A percentile compares a stretch with the other conserved stretches of the same genome.
These are phyloP conservation scores for Colletotrichum eleusines DNA, from an alignment of 2,329 filamentous ascomycete genomes.

Conservation along the genomic window DNA sequence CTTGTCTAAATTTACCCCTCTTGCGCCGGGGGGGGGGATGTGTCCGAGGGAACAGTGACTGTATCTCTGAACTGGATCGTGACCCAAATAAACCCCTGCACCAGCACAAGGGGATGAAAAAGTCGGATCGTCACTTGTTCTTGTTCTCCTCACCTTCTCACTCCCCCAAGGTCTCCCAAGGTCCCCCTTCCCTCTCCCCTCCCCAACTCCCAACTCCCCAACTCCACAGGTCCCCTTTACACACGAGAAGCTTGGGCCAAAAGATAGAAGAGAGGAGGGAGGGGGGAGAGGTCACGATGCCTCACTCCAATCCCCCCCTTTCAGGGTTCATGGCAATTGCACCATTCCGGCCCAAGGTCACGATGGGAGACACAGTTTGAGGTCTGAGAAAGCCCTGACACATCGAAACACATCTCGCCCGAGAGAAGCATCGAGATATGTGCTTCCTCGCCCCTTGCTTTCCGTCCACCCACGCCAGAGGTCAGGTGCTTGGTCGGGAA, in stretches of 20 bases:
- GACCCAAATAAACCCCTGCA: slow-evolving; percentile 26
- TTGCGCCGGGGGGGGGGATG: neutral
- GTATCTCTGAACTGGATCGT: slow-evolving; percentile 18
- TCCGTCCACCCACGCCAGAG: neutral
- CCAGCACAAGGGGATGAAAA: slow-evolving; percentile 30
- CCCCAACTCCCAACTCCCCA: no score
- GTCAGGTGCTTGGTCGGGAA: neutral
- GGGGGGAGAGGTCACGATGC: slow-evolving; percentile 32
- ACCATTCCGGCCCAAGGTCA: slow-evolving; percentile 36
- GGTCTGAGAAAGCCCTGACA: slow-evolving; percentile 9
- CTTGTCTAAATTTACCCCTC: slow-evolving; percentile 24
- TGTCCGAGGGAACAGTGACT: neutral
- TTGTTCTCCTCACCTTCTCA: slow-evolving; percentile 17
- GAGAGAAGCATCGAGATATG: neutral
- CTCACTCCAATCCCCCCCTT: slow-evolving; percentile 19
- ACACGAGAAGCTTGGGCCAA: slow-evolving; percentile 13
- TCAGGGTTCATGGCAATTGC: slow-evolving; percentile 29
- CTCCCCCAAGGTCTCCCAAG: neutral
- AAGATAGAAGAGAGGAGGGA: neutral
- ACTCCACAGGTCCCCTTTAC: neutral
- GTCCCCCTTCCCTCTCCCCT: neutral
- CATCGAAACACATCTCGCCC: neutral
- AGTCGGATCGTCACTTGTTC: slow-evolving; percentile 36
- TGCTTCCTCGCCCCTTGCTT: slow-evolving; percentile 15
- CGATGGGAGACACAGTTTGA: slow-evolving; percentile 21